Evolutionary conservation across 1,284 basidiomycete genomes (phyloP), one percentile per base, ranked within the genome.

Genomic region (Malassezia cuniculi): DNA sequence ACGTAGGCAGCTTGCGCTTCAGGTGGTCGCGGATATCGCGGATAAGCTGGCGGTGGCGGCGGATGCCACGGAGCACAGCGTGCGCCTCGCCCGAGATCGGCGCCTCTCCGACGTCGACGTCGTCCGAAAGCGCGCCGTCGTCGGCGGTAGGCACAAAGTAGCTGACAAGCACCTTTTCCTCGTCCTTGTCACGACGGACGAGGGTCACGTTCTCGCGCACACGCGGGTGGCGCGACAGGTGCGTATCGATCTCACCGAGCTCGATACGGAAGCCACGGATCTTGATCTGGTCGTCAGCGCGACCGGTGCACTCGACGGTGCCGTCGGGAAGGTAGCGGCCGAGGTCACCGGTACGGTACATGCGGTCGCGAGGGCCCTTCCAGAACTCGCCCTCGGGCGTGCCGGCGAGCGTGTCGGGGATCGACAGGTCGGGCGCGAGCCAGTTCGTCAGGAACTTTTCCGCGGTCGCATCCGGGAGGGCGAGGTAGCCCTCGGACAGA

Each of bases 201-300:
- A 97, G 75, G 1, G 93, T 97, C 36, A 97, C 87, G 62, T 97
- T 97, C 72, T 95, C 93, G 9, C 90, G 75, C 3, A 99, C 80
- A 15, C 86, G 76, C 5, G 85, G 82, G 68, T 97, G 90, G 59
- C 87, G 80, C 55, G 82, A 85, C 27, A 99, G 77, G 70, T 94
- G 81, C 1, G 85, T 94, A 68, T 99, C 93, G 54, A 99, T 95
- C 71, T 99, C 93, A 14, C 90, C 90, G 5, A 97, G 76, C 70
- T 99, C 93, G 66, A 99, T 97, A 24, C 93, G 76, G 79, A 99
- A 99, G 6, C 93, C 93, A 48, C 93, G 84, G 68, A 99, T 97
- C 73, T 99, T 97, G 71, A 99, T 85, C 69, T 99, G 93, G 66
- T 97, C 93, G 66, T 99, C 93, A 4, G 89, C 89, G 34, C 93